Percentiles rank a stretch among this genome's conserved stretches.
Conservation (phyloP, 176 grass and related monocot genomes). For the Saccharum officinarum region DNA sequence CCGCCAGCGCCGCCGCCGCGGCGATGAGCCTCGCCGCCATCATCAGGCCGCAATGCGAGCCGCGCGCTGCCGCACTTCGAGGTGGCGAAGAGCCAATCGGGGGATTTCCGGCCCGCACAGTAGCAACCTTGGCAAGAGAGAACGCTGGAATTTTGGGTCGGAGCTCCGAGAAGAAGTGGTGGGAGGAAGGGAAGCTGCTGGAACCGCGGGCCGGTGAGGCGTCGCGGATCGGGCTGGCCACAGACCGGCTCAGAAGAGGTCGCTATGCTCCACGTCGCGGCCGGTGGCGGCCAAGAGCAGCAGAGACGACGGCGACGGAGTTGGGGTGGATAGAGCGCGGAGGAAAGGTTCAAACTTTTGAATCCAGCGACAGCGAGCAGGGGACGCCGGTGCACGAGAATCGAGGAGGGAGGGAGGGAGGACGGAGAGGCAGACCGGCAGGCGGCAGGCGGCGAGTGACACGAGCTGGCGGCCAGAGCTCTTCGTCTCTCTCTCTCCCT, state of each 20-base stretch:
- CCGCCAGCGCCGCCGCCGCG: neutral
- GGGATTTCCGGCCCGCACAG: neutral
- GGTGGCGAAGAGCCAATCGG: no score
- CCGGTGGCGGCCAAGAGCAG: no score
- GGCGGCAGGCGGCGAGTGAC: neutral
- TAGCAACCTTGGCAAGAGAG: neutral
- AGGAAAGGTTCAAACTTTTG: neutral
- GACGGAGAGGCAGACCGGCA: neutral
- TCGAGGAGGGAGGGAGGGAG: neutral
- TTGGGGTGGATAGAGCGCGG: neutral
- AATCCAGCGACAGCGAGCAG: neutral
- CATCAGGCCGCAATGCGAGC: neutral
- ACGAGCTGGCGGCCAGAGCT: neutral
- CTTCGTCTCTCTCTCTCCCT: neutral
- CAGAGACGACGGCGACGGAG: neutral
- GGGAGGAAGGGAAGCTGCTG: neutral
- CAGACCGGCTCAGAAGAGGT: no score
- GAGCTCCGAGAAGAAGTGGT: neutral
- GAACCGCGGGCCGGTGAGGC: neutral
- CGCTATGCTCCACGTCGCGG: no score
- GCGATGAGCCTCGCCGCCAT: neutral
- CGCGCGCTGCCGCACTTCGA: no score
- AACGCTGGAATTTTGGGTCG: neutral
- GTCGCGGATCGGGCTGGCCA: no score
- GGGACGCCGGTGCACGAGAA: neutral